Evolutionary conservation across 306 rosid genomes (phyloP), one percentile per base, ranked within the genome.

Genomic region (Argentina anserina): DNA sequence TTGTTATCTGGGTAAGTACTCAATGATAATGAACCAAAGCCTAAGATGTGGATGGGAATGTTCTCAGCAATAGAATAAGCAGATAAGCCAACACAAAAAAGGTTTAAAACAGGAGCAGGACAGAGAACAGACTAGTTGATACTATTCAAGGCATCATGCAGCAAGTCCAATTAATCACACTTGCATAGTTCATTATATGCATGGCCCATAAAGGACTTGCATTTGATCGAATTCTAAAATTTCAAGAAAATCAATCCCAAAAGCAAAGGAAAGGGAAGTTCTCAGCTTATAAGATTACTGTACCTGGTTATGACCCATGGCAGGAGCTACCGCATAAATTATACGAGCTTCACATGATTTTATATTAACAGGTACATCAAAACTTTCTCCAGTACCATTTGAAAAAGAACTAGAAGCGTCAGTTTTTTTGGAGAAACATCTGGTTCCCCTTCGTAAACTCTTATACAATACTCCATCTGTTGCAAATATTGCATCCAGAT

Each of bases 261-360:
- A 25, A 14, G n/a, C 64, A 26, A 25, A 17, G 40, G 41, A 55
- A 25, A 56, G 20, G n/a, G 26, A 34, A 34, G 39, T 45, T n/a
- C 8, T n/a, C 12, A 76, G 39, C 58, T 20, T 40, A 7, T 8
- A 37, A 74, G 64, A 39, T 52, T 71, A 31, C 17, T 29, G 23
- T 80, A 89, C 98, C 96, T 91, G 84, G 75, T 91, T 93, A 82
- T 93, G 98, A 74, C 98, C 98, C 92, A 91, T 93, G 67, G 98
- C 87, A 23, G 98, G 80, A 80, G 98, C 98, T 34, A 93, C 90
- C 0, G 94, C 86, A 78, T 87, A 93, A 74, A 93, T 85, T 25
- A 93, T 47, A 9, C 85, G 85, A 7, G 93, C 92, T 75, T 83
- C 46, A 26, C 28, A 77, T 53, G 85, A 65, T 46, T 79, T 80